These are phyloP conservation scores for Sugiyamaella floridensis DNA, from an alignment of 805 yeast species.

Conservation along the genomic window DNA sequence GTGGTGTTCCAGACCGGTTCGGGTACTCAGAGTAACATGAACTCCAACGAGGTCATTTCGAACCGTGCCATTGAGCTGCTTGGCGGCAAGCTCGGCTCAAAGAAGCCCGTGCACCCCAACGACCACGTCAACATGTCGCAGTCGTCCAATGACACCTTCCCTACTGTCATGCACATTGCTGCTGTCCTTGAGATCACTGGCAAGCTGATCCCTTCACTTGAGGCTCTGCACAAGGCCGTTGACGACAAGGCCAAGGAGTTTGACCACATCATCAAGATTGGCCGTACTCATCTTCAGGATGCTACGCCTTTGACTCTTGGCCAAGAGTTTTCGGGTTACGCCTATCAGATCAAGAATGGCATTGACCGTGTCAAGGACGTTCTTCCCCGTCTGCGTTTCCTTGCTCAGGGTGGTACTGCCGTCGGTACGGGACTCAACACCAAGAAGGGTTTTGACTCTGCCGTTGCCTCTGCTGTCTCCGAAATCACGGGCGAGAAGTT, in stretches of 20 bases:
- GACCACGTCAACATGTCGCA: slow-evolving; percentile 98
- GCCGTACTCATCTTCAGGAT: slow-evolving; percentile 98
- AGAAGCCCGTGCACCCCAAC: slow-evolving; percentile 94
- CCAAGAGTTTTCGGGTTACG: slow-evolving; percentile 96
- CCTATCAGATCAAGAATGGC: slow-evolving; percentile 86
- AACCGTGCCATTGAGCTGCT: slow-evolving; percentile 95
- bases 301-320: slow-evolving; percentile 98
- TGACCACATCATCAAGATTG: slow-evolving; percentile 86
- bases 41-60: slow-evolving; percentile 97
- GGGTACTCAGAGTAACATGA: slow-evolving; percentile 98
- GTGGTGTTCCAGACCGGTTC: slow-evolving; percentile 99
- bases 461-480: slow-evolving; percentile 80
- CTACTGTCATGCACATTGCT: slow-evolving; percentile 99
- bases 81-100: slow-evolving; percentile 89
- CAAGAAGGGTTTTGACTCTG: slow-evolving; percentile 77
- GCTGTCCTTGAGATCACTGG: slow-evolving; percentile 83
- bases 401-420: slow-evolving; percentile 99
- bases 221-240: slow-evolving; percentile 70
- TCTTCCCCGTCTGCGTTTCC: slow-evolving; percentile 66
- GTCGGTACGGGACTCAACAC: slow-evolving; percentile 99
- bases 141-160: slow-evolving; percentile 98
- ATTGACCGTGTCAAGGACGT: slow-evolving; percentile 74
- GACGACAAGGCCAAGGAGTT: slow-evolving; percentile 76
- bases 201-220: slow-evolving; percentile 73
- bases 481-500: slow-evolving; percentile 83